These are phyloP conservation scores for Nasturtium officinale DNA, from an alignment of 345 rosid genomes.

Conservation along the genomic window DNA sequence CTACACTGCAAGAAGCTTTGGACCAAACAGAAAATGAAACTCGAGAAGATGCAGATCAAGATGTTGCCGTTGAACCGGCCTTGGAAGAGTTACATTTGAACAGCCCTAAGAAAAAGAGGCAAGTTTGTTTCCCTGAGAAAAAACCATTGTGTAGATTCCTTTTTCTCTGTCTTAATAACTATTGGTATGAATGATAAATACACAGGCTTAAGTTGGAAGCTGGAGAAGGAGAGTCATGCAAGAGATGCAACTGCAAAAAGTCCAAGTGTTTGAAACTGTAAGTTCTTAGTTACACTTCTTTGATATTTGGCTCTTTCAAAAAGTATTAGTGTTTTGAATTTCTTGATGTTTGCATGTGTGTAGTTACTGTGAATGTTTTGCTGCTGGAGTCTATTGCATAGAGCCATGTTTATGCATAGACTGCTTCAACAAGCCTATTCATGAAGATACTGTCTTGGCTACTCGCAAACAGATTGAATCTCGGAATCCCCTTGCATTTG, in stretches of 20 bases:
- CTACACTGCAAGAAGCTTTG: conserved; percentile 58
- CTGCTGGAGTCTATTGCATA: conserved; percentile 94
- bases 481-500: conserved; percentile 98
- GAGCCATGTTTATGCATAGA: conserved; percentile 96
- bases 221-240: conserved; percentile 75
- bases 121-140: conserved; percentile 32
- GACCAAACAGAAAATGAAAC: conserved; percentile 47
- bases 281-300: conserved; percentile 43
- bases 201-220: conserved; percentile 67
- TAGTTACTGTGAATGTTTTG: conserved; percentile 83
- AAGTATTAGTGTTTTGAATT: conserved; percentile 15
- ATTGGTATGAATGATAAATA: conserved; percentile 22
- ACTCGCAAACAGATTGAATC: conserved; percentile 97
- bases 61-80: conserved; percentile 33
- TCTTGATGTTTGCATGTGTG: conserved; percentile 16
- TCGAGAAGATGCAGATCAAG: conserved; percentile 39
- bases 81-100: conserved; percentile 61
- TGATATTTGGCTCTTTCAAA: not conserved
- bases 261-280: conserved; percentile 98
- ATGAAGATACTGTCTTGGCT: conserved; percentile 86
- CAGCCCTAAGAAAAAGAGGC: conserved; percentile 90
- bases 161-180: not conserved
- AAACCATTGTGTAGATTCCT: not conserved
- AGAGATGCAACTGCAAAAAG: conserved; percentile 95
- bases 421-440: conserved; percentile 92